These are phyloP conservation scores for Aspergillus versicolor DNA, from an alignment of 2,329 filamentous ascomycete genomes.

Conservation along the genomic window DNA sequence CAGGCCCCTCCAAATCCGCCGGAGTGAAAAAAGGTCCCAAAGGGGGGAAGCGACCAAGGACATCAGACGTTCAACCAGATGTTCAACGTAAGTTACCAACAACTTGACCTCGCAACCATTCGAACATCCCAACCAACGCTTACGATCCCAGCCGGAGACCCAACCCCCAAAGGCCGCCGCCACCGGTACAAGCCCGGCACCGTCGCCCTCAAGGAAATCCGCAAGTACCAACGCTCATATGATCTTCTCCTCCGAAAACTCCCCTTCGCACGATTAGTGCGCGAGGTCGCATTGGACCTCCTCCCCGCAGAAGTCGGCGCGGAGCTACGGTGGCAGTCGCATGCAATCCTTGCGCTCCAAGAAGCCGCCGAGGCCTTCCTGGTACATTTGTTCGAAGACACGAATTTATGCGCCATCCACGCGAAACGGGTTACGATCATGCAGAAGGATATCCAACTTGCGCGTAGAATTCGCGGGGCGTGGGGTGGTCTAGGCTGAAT, in stretches of 20 bases:
- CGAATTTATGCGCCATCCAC: conserved; percentile 94
- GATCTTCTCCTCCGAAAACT: conserved; percentile 74
- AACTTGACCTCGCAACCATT: neutral
- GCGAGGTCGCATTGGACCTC: conserved; percentile 54
- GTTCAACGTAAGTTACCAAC: conserved; percentile 33
- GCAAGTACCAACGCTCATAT: conserved; percentile 83
- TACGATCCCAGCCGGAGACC: conserved; percentile 64
- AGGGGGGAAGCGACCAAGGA: conserved; percentile 22
- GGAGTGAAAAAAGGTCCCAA: conserved; percentile 19
- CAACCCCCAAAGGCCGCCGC: conserved; percentile 60
- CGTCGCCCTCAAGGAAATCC: conserved; percentile 85
- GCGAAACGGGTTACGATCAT: conserved; percentile 96
- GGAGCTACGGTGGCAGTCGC: conserved; percentile 91
- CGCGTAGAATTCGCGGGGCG: conserved; percentile 72
- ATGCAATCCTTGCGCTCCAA: conserved; percentile 88
- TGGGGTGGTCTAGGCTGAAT: conserved; percentile 68
- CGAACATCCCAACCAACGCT: conserved; percentile 5
- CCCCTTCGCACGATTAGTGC: conserved; percentile 49
- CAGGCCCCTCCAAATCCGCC: neutral
- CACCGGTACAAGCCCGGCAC: conserved; percentile 76
- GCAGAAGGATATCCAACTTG: conserved; percentile 97
- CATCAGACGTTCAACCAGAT: conserved; percentile 39
- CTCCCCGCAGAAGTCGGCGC: conserved; percentile 60
- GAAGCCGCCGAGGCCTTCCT: conserved; percentile 96
- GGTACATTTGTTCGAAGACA: conserved; percentile 94